Percentiles rank a stretch among this genome's conserved stretches.
Conservation (phyloP, 768 basidiomycete species). For the Leccinum variicolor region DNA sequence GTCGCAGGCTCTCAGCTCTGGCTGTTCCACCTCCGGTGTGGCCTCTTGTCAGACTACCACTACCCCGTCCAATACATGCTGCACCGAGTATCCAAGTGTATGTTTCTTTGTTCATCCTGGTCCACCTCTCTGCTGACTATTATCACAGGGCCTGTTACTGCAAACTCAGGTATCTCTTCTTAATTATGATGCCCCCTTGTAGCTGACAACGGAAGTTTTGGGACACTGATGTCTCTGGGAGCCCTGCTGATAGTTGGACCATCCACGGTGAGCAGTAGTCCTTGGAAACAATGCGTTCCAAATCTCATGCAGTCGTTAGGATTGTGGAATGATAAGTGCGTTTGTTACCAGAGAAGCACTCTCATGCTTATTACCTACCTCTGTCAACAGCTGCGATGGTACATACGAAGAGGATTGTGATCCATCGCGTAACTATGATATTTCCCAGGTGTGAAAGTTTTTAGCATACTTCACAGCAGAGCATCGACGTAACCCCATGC, state of each 20-base stretch:
- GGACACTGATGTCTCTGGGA: slow-evolving; percentile 62
- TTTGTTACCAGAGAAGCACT: slow-evolving; percentile 1
- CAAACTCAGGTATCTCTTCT: slow-evolving; percentile 45
- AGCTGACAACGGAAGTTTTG: slow-evolving; percentile 53
- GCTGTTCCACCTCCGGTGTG: slow-evolving; percentile 49
- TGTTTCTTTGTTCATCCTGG: slow-evolving; percentile 18
- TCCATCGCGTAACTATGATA: slow-evolving; percentile 43
- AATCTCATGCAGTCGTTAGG: slow-evolving; percentile 34
- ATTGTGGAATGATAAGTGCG: slow-evolving; percentile 65
- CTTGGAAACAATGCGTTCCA: not conserved
- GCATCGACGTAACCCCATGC: not conserved
- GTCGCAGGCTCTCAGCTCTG: slow-evolving; percentile 36
- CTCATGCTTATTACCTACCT: not conserved
- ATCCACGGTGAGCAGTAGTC: slow-evolving; percentile 56
- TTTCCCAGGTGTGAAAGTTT: slow-evolving; percentile 33
- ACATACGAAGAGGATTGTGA: slow-evolving; percentile 36
- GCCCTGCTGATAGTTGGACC: slow-evolving; percentile 68
- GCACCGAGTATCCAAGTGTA: slow-evolving; percentile 66
- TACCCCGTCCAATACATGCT: slow-evolving; percentile 46
- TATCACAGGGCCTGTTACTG: slow-evolving; percentile 51
- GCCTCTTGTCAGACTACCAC: slow-evolving; percentile 52
- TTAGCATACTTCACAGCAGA: not conserved
- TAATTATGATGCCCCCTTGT: not conserved
- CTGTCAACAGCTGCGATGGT: slow-evolving; percentile 49
- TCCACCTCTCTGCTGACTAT: not conserved